A percentile compares a stretch with the other conserved stretches of the same genome.
phyloP scores from a whole-genome alignment of 306 rosid species.

The Echinosophora koreensis region DNA sequence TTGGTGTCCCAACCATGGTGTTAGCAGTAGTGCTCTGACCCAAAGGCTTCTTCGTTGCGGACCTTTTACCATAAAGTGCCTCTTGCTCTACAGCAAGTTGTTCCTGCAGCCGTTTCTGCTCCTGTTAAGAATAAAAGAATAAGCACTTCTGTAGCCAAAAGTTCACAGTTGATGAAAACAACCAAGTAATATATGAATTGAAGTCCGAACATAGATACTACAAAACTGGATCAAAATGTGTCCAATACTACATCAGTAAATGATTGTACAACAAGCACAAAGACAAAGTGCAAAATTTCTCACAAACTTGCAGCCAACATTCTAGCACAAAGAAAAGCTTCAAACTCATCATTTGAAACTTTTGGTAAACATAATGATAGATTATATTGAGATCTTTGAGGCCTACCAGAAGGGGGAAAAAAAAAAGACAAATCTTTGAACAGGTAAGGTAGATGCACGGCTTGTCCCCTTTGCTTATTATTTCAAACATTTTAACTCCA shows the following conservation, averaged over 20 bases:
- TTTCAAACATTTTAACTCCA: neutral
- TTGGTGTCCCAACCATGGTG: conserved; percentile 71
- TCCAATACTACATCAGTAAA: neutral
- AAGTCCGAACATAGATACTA: conserved; percentile 1
- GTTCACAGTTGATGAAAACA: conserved; percentile 13
- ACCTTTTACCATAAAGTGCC: conserved; percentile 77
- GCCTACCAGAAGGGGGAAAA: no score
- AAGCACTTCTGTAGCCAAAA: neutral
- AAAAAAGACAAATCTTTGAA: neutral
- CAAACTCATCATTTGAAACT: neutral
- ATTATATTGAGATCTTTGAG: neutral
- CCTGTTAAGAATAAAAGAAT: conserved; percentile 54
- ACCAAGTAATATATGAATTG: conserved; percentile 11
- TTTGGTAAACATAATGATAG: neutral
- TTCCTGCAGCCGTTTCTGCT: conserved; percentile 79
- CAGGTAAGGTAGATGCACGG: neutral
- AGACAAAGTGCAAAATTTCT: conserved; percentile 1
- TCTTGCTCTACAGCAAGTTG: conserved; percentile 78
- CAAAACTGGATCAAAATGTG: conserved; percentile 1
- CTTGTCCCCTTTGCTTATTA: neutral
- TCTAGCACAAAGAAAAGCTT: conserved; percentile 19
- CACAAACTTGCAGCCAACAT: conserved; percentile 8
- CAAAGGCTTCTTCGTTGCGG: conserved; percentile 76
- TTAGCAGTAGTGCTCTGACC: conserved; percentile 69
- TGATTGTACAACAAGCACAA: conserved; percentile 9